phyloP scores from a whole-genome alignment of 2,329 filamentous ascomycete species.

The Aschersonia sp. region DNA sequence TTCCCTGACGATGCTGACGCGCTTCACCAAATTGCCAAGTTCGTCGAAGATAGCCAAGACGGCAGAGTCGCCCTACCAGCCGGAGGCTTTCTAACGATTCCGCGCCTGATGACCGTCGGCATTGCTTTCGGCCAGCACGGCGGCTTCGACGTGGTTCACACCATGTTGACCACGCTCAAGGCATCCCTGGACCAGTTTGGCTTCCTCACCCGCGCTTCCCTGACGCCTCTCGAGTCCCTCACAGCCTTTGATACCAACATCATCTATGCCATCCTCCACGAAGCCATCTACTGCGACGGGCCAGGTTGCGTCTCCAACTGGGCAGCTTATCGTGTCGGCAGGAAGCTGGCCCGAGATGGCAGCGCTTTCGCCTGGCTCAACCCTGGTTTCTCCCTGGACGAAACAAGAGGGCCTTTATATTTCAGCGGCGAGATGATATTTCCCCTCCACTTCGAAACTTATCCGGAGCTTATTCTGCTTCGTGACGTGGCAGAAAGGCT shows the following conservation, averaged over 20 bases:
- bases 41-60: constrained; percentile 43
- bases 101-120: constrained; percentile 64
- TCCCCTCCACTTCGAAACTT: constrained; percentile 71
- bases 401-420: constrained; percentile 37
- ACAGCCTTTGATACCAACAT: constrained; percentile 61
- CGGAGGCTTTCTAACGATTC: constrained; percentile 58
- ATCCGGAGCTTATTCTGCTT: constrained; percentile 58
- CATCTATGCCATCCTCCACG: constrained; percentile 78
- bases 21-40: constrained; percentile 51
- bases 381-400: constrained; percentile 13
- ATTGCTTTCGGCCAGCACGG: constrained; percentile 68
- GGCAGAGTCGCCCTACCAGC: constrained; percentile 48
- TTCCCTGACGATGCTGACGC: constrained; percentile 65
- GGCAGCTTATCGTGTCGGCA: constrained; percentile 55
- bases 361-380: constrained; percentile 34
- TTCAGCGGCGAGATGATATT: constrained; percentile 94
- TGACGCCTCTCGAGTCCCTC: constrained; percentile 52
- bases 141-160: constrained; percentile 62
- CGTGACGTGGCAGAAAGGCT: constrained; percentile 56
- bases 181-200: constrained; percentile 64
- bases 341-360: constrained; percentile 18
- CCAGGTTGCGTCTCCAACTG: constrained; percentile 51
- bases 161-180: constrained; percentile 53
- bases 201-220: constrained; percentile 58
- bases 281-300: constrained; percentile 71